phyloP scores from a whole-genome alignment of 495 filamentous ascomycete genomes.

The Lophiotrema nucula region DNA sequence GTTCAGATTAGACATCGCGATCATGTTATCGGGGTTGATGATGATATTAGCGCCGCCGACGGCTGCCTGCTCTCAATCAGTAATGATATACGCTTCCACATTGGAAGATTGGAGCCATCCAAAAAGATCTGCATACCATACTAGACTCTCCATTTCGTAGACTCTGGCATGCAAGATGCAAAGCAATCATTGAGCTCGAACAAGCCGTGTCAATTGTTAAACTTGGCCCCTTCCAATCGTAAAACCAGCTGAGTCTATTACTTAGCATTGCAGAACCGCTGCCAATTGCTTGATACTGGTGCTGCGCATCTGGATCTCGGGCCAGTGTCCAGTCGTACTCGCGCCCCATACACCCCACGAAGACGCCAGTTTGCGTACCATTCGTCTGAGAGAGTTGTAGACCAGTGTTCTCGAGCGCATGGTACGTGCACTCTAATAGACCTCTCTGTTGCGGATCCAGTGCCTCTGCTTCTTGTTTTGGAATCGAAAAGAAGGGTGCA shows the following conservation, averaged over 20 bases:
- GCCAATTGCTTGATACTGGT: background rate
- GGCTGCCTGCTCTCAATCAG: background rate
- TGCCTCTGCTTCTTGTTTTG: slow-evolving; percentile 11
- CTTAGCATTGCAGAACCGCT: background rate
- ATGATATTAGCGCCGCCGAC: background rate
- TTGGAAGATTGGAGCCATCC: background rate
- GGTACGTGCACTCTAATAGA: slow-evolving; percentile 14
- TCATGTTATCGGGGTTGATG: background rate
- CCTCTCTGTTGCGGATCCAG: slow-evolving; percentile 27
- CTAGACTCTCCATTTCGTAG: background rate
- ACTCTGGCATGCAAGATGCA: slow-evolving; percentile 2
- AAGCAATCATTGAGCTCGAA: background rate
- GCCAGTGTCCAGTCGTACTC: background rate
- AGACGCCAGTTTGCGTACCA: background rate
- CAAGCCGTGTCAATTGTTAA: slow-evolving; percentile 7
- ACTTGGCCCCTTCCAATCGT: background rate
- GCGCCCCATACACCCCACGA: background rate
- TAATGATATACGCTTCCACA: background rate
- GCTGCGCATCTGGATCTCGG: background rate
- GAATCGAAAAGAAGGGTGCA: slow-evolving; percentile 29
- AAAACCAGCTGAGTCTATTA: slow-evolving; percentile 11
- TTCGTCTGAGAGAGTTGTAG: background rate
- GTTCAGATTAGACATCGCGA: background rate
- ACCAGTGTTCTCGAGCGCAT: slow-evolving; percentile 16
- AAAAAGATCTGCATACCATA: background rate